Percentiles rank a stretch among this genome's conserved stretches.
Evolutionary conservation across 768 basidiomycete species (phyloP).

Genomic region (Hypholoma fasciculare): DNA sequence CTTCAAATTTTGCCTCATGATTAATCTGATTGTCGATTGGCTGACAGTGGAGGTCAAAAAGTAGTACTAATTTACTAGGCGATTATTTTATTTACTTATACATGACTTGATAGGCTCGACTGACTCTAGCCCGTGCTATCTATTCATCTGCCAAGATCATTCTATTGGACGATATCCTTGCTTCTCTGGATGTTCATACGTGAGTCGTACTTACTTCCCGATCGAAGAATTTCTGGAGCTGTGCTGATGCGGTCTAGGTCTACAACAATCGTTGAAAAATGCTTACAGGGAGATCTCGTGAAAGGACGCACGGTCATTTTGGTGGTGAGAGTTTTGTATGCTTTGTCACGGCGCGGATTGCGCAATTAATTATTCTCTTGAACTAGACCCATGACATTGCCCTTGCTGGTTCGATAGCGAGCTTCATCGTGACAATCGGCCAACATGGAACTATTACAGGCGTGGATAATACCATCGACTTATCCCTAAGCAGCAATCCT

Average conservation of each 20-base stretch:
- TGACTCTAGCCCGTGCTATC: slow-evolving; percentile 45
- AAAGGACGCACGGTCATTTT: slow-evolving; percentile 76
- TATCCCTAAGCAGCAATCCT: slow-evolving; percentile 41
- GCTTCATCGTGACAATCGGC: slow-evolving; percentile 56
- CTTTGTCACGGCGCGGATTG: neutral
- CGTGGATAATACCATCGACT: slow-evolving; percentile 43
- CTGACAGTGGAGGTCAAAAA: slow-evolving; percentile 40
- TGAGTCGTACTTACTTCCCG: slow-evolving; percentile 11
- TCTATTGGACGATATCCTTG: slow-evolving; percentile 74
- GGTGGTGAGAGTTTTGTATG: slow-evolving; percentile 42
- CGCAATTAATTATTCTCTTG: neutral
- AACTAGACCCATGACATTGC: slow-evolving; percentile 45
- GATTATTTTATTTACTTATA: slow-evolving; percentile 13
- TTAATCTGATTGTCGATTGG: neutral
- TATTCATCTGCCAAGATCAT: slow-evolving; percentile 56
- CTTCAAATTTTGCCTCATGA: neutral
- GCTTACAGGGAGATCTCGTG: slow-evolving; percentile 75
- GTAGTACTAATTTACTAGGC: slow-evolving; percentile 13
- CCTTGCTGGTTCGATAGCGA: slow-evolving; percentile 48
- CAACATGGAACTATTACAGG: slow-evolving; percentile 48
- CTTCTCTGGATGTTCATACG: slow-evolving; percentile 50
- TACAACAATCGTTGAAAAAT: slow-evolving; percentile 57
- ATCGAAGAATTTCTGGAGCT: neutral
- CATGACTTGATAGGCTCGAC: slow-evolving; percentile 43
- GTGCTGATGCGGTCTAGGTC: slow-evolving; percentile 1